Conservation (phyloP, 1,139 yeast genomes). For the Magnusiomyces sp. region DNA sequence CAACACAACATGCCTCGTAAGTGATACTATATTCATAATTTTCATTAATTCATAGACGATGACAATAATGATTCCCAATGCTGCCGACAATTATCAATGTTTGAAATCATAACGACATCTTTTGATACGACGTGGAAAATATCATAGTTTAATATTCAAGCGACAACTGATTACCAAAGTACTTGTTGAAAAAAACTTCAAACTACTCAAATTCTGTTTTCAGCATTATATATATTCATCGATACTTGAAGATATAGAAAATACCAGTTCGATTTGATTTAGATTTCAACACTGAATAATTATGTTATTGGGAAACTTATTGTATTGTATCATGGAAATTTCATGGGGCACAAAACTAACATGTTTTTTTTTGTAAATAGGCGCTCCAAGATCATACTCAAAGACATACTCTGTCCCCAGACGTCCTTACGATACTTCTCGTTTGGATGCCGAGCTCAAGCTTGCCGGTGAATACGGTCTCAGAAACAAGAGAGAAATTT, state of each 20-base stretch:
- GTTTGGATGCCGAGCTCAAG: conserved; percentile 98
- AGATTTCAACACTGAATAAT: background rate
- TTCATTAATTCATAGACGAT: no score
- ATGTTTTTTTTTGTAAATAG: conserved; percentile 11
- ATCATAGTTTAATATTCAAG: no score
- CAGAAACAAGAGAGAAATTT: conserved; percentile 99
- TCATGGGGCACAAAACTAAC: conserved; percentile 1
- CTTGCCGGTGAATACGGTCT: conserved; percentile 99
- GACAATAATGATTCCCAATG: no score
- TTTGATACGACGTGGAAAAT: no score
- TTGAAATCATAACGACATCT: no score
- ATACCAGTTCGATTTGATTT: background rate
- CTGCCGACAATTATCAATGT: no score
- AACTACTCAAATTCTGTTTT: no score
- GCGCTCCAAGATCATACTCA: conserved; percentile 89
- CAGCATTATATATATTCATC: background rate
- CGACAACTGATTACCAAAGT: no score
- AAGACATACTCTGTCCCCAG: conserved; percentile 99
- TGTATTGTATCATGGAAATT: background rate
- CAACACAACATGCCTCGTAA: conserved; percentile 17
- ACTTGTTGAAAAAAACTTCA: no score
- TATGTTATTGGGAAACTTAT: background rate
- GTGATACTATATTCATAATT: conserved; percentile 7
- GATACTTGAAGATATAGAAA: background rate
- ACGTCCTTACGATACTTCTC: conserved; percentile 98